Percentiles rank a stretch among this genome's conserved stretches.
Evolutionary conservation across 495 filamentous ascomycete species (phyloP).

Genomic region (Durotheca rogersii): DNA sequence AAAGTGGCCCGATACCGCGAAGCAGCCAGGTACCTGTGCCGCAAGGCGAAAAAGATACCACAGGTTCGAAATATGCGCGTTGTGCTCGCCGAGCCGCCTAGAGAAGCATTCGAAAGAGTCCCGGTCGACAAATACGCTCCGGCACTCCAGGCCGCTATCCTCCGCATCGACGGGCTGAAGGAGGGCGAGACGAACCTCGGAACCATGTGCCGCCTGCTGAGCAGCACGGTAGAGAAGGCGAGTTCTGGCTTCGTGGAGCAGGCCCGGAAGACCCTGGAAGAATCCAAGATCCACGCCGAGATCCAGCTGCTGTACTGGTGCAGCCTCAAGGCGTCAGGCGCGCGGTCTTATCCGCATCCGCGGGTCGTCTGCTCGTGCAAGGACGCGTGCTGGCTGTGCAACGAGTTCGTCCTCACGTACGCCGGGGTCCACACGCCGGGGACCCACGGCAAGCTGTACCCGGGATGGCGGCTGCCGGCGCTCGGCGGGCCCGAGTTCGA

Average conservation of each 20-base stretch:
- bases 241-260: conserved; percentile 17
- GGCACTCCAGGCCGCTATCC: conserved; percentile 17
- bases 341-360: conserved; percentile 31
- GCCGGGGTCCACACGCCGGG: conserved; percentile 42
- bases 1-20: conserved; percentile 43
- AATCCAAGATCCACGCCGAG: conserved; percentile 51
- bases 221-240: not conserved
- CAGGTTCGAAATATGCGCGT: conserved; percentile 32
- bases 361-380: conserved; percentile 53
- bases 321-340: conserved; percentile 27
- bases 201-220: conserved; percentile 8
- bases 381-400: conserved; percentile 53
- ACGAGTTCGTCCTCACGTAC: conserved; percentile 45
- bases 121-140: conserved; percentile 2
- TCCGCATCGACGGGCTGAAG: conserved; percentile 10
- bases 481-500: not conserved
- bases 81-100: conserved; percentile 26
- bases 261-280: conserved; percentile 20
- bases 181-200: conserved; percentile 3
- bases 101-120: conserved; percentile 25
- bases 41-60: conserved; percentile 29
- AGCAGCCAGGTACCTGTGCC: conserved; percentile 34
- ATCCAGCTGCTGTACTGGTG: conserved; percentile 50
- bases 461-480: conserved; percentile 36
- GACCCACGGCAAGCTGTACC: conserved; percentile 47